Evolutionary conservation across 495 filamentous ascomycete genomes (phyloP), one percentile per base, ranked within the genome.

Genomic region (Neurospora sp.): DNA sequence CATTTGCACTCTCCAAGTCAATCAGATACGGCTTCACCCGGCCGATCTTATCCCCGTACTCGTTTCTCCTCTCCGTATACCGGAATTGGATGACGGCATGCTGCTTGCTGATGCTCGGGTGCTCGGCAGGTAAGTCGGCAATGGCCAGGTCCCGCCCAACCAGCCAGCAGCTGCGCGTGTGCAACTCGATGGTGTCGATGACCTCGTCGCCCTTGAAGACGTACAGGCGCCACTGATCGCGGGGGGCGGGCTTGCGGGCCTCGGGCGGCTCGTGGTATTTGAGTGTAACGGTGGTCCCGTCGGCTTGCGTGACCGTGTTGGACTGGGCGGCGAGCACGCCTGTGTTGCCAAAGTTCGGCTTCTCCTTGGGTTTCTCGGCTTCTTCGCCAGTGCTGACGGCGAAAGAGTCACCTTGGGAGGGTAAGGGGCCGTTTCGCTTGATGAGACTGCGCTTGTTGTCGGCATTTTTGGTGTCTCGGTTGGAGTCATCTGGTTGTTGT

Each of bases 221-320:
- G 78, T 97, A 99, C 40, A 99, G 82, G 47, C 93, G 92, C 94
- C 94, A 98, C 41, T 88, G 83, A 75, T 93, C 88, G 68, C 90
- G 90, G 0, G 90, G 76, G 0, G 95, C 88, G 0, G 96, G 93
- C 72, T 97, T 96, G 71, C 96, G 92, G 27, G 94, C 92, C 82
- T 98, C 96, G 22, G 93, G 85, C 5, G 96, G 96, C 81, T 99
- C 96, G 81, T 97, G 90, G 83, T 99, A 98, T 84, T 98, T 98
- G 27, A 99, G 85, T 3, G 93, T 90, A 65, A 96, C 88, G 3
- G 85, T 82, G 39, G 85, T 87, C 35, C 89, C 89, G 77, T 89
- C 86, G n/a, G 89, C 89, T 73, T 88, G 85, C 69, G 87, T 80
- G 8, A 97, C 85, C 2, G 93, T 91, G 79, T 98, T 98, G 65